phyloP scores from a whole-genome alignment of 805 yeast species.

The Suhomyces sp. region DNA sequence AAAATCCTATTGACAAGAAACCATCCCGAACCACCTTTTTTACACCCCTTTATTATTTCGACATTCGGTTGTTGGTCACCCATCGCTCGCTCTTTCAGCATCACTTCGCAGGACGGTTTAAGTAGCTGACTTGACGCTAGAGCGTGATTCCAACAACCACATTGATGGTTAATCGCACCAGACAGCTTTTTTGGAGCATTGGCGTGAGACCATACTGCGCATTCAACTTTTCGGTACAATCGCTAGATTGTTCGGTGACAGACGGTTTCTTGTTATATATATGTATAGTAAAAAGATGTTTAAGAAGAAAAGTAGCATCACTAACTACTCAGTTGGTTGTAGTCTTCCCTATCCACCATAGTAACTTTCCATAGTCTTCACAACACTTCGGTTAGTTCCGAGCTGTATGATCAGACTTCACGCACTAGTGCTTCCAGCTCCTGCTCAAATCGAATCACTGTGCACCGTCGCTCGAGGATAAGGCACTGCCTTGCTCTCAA shows the following conservation, averaged over 20 bases:
- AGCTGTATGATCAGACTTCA: no score
- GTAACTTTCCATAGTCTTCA: no score
- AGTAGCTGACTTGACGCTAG: background rate
- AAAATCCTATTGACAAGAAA: background rate
- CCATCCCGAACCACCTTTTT: background rate
- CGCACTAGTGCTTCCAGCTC: no score
- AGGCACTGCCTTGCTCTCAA: no score
- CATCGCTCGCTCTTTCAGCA: background rate
- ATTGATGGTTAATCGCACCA: background rate
- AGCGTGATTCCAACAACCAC: background rate
- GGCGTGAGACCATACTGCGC: background rate
- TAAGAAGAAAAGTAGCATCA: background rate
- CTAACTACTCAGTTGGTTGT: no score
- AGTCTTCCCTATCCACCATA: no score
- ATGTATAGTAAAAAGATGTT: background rate
- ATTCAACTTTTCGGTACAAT: constrained; percentile 4
- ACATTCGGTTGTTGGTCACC: background rate
- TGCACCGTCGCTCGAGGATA: no score
- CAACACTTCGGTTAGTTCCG: no score
- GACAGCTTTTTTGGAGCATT: constrained; percentile 2
- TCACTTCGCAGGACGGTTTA: constrained; percentile 3
- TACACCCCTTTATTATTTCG: background rate
- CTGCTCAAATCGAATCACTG: no score
- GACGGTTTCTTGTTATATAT: background rate
- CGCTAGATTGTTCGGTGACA: constrained; percentile 1